Conservation (phyloP, 2,329 filamentous ascomycete species). For the Botrytis sinoallii region DNA sequence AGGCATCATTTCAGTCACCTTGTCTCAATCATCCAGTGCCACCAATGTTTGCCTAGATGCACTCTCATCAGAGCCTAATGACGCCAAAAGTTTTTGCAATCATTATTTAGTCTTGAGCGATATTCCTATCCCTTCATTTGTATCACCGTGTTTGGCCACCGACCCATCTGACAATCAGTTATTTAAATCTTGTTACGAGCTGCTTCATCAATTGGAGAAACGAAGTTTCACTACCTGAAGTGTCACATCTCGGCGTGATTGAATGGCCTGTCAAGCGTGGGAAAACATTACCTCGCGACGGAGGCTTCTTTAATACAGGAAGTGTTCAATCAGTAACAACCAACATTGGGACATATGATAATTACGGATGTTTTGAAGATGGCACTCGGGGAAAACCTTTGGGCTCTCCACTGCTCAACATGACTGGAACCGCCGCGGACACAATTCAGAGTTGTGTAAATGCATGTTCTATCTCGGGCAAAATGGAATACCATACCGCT, state of each 20-base stretch:
- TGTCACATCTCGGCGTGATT: neutral
- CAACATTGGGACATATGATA: neutral
- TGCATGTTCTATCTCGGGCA: neutral
- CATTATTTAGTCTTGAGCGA: neutral
- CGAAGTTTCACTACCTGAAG: neutral
- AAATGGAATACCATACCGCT: neutral
- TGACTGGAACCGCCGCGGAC: neutral
- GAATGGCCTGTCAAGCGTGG: neutral
- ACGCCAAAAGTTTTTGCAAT: neutral
- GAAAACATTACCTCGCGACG: neutral
- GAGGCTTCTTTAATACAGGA: slow-evolving; percentile 1
- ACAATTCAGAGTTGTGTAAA: slow-evolving; percentile 11
- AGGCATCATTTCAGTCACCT: neutral
- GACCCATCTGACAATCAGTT: neutral
- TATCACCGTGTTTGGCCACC: neutral
- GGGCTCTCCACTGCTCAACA: neutral
- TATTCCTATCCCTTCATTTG: neutral
- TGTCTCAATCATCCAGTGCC: neutral
- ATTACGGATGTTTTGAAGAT: slow-evolving; percentile 9
- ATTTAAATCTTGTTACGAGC: neutral
- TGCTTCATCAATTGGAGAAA: neutral
- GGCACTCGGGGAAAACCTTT: neutral
- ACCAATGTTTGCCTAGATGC: slow-evolving; percentile 6
- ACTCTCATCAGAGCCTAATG: neutral
- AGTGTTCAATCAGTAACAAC: neutral